Conservation (phyloP, 176 grass and related monocot genomes). For the Oryza meridionalis region DNA sequence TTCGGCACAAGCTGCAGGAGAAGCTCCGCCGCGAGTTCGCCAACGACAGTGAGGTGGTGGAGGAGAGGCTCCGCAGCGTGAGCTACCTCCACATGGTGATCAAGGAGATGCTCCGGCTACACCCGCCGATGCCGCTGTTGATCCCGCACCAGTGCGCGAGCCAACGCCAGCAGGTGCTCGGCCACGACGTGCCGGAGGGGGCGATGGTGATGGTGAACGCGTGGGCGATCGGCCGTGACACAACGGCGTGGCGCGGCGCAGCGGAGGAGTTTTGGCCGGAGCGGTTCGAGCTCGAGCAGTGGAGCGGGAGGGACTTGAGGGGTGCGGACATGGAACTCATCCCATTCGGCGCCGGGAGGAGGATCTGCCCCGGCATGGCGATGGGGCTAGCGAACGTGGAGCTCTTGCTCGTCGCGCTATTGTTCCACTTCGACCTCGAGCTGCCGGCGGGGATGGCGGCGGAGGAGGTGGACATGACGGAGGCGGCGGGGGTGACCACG, state of each 20-base stretch:
- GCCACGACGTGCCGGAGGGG: slow-evolving; percentile 41
- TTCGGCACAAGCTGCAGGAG: slow-evolving; percentile 22
- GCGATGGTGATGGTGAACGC: slow-evolving; percentile 47
- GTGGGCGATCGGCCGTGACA: slow-evolving; percentile 57
- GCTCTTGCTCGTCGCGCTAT: slow-evolving; percentile 13
- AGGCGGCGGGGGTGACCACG: not conserved
- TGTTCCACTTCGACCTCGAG: slow-evolving; percentile 47
- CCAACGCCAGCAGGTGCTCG: slow-evolving; percentile 34
- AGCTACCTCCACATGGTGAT: slow-evolving; percentile 35
- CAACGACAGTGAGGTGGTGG: not conserved
- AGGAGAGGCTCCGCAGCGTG: slow-evolving; percentile 15
- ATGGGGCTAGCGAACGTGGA: slow-evolving; percentile 43
- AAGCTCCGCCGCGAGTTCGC: slow-evolving; percentile 34
- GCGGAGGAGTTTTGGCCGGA: slow-evolving; percentile 36
- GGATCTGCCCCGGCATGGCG: slow-evolving; percentile 50
- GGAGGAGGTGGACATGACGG: not conserved
- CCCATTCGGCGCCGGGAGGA: slow-evolving; percentile 41
- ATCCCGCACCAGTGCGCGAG: slow-evolving; percentile 8
- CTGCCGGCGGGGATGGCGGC: slow-evolving; percentile 19
- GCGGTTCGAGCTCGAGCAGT: slow-evolving; percentile 31
- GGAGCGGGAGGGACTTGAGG: slow-evolving; percentile 3
- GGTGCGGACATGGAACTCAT: slow-evolving; percentile 41
- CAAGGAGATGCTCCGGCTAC: slow-evolving; percentile 40
- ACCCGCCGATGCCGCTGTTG: slow-evolving; percentile 23
- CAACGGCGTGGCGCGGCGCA: slow-evolving; percentile 3